Evolutionary conservation across 805 yeast genomes (phyloP), one percentile per base, ranked within the genome.

Genomic region (Saitoella complicata): DNA sequence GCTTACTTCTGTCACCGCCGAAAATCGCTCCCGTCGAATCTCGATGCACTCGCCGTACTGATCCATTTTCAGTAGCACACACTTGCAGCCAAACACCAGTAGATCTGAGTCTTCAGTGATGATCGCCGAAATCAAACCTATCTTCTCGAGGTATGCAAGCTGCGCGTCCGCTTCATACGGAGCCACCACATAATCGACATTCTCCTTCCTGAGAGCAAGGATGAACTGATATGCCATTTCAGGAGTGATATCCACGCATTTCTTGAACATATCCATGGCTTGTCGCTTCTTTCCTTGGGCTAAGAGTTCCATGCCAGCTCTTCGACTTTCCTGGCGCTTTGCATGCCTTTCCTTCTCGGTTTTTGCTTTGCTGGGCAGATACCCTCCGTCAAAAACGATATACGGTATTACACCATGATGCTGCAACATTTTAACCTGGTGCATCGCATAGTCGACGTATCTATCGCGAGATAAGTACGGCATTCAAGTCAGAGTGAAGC

Each of bases 81-180:
- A 65, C 34, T 67, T 62, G 44, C 94, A 83, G 0, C 99, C 99
- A 66, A 88, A 91, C 1, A 91, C 70, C 21, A 91, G 65, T 51
- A 91, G 67, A 63, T 91, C 99, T 0, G 96, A 86, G 58, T 91
- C 99, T 57, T 91, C 99, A 38, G 94, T 79, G 6, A 91, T 68
- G 5, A 91, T 82, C 0, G 88, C 97, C 49, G 85, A 80, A 5
- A 85, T 88, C 1, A 75, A 43, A 0, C 88, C 88, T 0, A 62
- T 51, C 47, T 75, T 73, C 57, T 88, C 97, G 38, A 91, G 68
- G 55, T 78, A 85, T 7, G 87, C 97, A 80, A 91, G 75, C 60
- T 91, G 98, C 1, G 98, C 80, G 59, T 91, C 99, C 0, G 98
- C 98, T 63, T 91, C 99, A 58, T 85, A 91, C 0, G 99, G 99